A percentile compares a stretch with the other conserved stretches of the same genome.
Evolutionary conservation across 345 rosid genomes (phyloP).

Genomic region (Carallia brachiata): DNA sequence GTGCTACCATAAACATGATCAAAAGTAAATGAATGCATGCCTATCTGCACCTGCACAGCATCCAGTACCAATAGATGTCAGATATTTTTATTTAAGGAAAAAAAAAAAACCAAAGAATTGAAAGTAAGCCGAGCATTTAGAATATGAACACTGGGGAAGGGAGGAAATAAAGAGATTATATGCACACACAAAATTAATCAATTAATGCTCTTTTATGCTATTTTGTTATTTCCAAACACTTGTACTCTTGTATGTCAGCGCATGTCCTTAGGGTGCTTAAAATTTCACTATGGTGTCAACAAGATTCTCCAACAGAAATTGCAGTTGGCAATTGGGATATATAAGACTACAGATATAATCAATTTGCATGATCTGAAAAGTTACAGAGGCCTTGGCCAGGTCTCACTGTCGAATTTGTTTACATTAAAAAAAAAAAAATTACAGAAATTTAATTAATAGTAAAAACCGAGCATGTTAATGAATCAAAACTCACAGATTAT

Average conservation of each 20-base stretch:
- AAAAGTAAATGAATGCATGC: constrained; percentile 91
- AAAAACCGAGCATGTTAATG: background rate
- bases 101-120: background rate
- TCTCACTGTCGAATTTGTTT: background rate
- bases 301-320: no score
- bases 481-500: constrained; percentile 10
- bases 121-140: background rate
- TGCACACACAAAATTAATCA: no score
- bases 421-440: constrained; percentile 6
- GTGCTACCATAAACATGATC: constrained; percentile 97
- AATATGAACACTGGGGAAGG: no score
- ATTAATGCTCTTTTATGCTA: no score
- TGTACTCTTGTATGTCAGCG: no score
- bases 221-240: no score
- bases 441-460: constrained; percentile 6
- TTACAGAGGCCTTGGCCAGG: background rate
- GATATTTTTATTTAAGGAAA: background rate
- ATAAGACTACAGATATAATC: background rate
- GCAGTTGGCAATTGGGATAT: no score
- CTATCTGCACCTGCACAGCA: constrained; percentile 78
- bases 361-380: background rate
- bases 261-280: no score
- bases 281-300: no score
- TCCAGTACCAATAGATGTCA: constrained; percentile 10
- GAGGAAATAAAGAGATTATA: no score